These are phyloP conservation scores for Coprinopsis marcescibilis DNA, from an alignment of 768 basidiomycete genomes.

Conservation along the genomic window DNA sequence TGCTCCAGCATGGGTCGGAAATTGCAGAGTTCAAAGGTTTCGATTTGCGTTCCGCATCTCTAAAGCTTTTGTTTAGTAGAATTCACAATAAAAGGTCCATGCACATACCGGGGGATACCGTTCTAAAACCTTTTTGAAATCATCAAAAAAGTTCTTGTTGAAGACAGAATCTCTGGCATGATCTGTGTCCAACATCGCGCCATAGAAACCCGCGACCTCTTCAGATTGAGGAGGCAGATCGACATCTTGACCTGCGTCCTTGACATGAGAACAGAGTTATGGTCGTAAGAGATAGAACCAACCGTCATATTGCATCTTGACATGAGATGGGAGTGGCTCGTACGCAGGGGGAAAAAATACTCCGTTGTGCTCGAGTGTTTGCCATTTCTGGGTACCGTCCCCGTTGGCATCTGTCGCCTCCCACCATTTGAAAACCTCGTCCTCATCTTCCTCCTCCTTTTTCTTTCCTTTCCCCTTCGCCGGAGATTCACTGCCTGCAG, in stretches of 20 bases:
- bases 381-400: conserved; percentile 85
- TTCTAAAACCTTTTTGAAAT: conserved; percentile 75
- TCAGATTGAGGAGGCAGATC: conserved; percentile 82
- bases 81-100: neutral
- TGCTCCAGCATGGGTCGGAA: conserved; percentile 93
- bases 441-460: conserved; percentile 64
- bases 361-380: conserved; percentile 90
- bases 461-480: conserved; percentile 42
- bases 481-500: conserved; percentile 23
- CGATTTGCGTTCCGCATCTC: conserved; percentile 73
- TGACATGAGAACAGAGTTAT: neutral
- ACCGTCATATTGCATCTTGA: conserved; percentile 98
- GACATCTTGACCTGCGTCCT: conserved; percentile 60
- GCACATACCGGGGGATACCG: conserved; percentile 76
- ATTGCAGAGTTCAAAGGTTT: conserved; percentile 76
- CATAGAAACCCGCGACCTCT: conserved; percentile 97
- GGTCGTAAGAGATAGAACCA: conserved; percentile 19
- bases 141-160: conserved; percentile 93
- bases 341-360: conserved; percentile 97
- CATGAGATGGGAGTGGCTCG: conserved; percentile 68
- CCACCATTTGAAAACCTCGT: conserved; percentile 85
- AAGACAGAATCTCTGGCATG: conserved; percentile 86
- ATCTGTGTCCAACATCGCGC: conserved; percentile 84
- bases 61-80: conserved; percentile 20
- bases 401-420: conserved; percentile 57